These are phyloP conservation scores for Cardiospermum halicacabum DNA, from an alignment of 345 rosid genomes.

Conservation along the genomic window DNA sequence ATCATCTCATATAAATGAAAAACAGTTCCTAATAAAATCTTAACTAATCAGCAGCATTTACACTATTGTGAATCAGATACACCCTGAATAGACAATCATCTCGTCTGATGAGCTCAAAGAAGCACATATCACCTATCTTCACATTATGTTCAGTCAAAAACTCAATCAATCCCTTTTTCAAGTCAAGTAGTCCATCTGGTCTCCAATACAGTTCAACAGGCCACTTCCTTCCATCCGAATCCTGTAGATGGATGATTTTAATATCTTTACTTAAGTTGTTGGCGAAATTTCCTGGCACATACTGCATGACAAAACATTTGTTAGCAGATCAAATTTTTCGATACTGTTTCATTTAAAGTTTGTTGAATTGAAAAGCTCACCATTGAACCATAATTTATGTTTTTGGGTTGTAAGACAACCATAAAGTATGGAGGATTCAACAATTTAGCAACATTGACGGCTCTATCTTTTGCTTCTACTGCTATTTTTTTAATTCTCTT, in stretches of 20 bases:
- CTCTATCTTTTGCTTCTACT: conserved; percentile 26
- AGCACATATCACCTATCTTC: conserved; percentile 24
- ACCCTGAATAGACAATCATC: conserved; percentile 14
- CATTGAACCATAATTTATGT: conserved; percentile 4
- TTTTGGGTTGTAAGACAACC: conserved; percentile 25
- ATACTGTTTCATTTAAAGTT: not conserved
- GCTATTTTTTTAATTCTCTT: conserved; percentile 1
- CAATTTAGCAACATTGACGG: conserved; percentile 25
- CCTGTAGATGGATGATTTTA: conserved; percentile 16
- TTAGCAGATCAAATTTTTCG: too few relatives aligned
- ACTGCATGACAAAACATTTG: too few relatives aligned
- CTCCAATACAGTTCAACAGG: not conserved
- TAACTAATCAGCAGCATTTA: too few relatives aligned
- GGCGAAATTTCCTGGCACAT: conserved; percentile 16
- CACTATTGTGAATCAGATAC: conserved; percentile 4
- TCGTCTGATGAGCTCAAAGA: conserved; percentile 17
- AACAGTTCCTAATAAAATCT: too few relatives aligned
- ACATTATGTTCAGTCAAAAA: conserved; percentile 16
- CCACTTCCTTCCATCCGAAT: conserved; percentile 21
- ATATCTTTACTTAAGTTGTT: conserved; percentile 5
- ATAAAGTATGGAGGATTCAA: conserved; percentile 39
- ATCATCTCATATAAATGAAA: too few relatives aligned
- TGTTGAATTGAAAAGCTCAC: too few relatives aligned
- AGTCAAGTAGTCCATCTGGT: not conserved
- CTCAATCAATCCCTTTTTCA: conserved; percentile 14